A percentile compares a stretch with the other conserved stretches of the same genome.
Evolutionary conservation across 129 eudicot genomes (phyloP).

Genomic region (Chrysanthemum seticuspe): DNA sequence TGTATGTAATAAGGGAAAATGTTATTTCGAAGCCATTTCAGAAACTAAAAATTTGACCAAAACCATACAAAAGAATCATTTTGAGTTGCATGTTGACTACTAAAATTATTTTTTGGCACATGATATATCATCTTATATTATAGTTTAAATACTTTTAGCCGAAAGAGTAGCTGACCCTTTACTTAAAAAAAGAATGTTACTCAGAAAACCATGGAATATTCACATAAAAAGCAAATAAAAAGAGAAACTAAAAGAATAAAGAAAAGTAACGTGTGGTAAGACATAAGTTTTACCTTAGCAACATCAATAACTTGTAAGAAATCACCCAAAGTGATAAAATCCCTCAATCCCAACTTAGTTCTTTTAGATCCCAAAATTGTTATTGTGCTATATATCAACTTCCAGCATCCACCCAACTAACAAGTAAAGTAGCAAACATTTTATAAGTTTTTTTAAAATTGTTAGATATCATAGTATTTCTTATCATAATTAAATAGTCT

Average conservation of each 20-base stretch:
- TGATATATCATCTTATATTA: no score
- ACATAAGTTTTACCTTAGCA: slow-evolving; percentile 53
- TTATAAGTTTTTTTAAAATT: no score
- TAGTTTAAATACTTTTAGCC: no score
- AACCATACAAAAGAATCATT: neutral
- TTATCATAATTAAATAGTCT: neutral
- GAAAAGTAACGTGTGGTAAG: neutral
- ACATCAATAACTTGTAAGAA: slow-evolving; percentile 70
- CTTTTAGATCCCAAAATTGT: slow-evolving; percentile 84
- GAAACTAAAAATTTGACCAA: no score
- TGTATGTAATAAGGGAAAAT: no score
- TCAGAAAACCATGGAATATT: neutral
- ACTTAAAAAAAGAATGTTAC: no score
- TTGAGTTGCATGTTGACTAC: no score
- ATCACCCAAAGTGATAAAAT: slow-evolving; percentile 81
- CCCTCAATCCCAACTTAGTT: slow-evolving; percentile 88
- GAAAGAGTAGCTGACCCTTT: no score
- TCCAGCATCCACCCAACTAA: slow-evolving; percentile 88
- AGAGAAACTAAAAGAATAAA: neutral
- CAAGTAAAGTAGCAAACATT: neutral
- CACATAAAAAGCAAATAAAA: neutral
- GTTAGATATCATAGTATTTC: neutral
- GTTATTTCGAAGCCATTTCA: no score
- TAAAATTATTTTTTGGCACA: no score
- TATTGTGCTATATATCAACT: slow-evolving; percentile 82